Percentiles rank a stretch among this genome's conserved stretches.
These are phyloP conservation scores for Epichloe gansuensis DNA, from an alignment of 2,329 filamentous ascomycete genomes.

Conservation along the genomic window DNA sequence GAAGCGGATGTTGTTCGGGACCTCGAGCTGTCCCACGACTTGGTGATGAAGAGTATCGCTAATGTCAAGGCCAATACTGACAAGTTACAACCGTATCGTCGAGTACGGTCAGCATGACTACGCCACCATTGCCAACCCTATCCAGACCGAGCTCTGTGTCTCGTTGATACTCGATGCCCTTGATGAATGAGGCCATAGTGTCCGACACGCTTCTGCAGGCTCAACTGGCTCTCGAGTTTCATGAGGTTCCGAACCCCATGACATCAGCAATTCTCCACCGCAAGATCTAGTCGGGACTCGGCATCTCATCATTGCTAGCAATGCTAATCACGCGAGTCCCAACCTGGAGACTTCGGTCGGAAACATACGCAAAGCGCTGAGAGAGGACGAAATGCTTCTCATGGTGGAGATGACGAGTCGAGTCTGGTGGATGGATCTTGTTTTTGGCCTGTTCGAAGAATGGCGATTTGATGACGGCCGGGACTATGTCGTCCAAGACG, in stretches of 20 bases:
- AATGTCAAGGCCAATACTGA: not conserved
- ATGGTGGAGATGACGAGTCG: conserved; percentile 9
- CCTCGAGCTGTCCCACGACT: not conserved
- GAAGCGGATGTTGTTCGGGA: not conserved
- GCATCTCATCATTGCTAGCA: conserved; percentile 22
- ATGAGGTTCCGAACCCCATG: not conserved
- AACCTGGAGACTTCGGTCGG: not conserved
- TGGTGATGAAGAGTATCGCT: not conserved
- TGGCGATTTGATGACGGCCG: conserved; percentile 20
- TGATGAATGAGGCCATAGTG: not conserved
- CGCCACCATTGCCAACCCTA: not conserved
- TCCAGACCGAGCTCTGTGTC: not conserved
- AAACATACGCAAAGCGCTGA: not conserved
- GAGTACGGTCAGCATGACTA: not conserved
- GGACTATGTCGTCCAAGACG: conserved; percentile 2
- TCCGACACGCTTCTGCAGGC: not conserved
- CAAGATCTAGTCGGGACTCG: conserved; percentile 10
- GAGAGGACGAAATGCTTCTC: not conserved
- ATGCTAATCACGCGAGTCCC: conserved; percentile 23
- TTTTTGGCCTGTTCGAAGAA: conserved; percentile 23
- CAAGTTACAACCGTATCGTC: not conserved
- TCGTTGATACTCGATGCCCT: not conserved
- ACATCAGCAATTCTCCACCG: conserved; percentile 1
- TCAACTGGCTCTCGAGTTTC: not conserved
- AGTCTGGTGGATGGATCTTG: conserved; percentile 17